Evolutionary conservation across 148 eudicot species (phyloP).

Genomic region (Rhododendron ferrugineum): DNA sequence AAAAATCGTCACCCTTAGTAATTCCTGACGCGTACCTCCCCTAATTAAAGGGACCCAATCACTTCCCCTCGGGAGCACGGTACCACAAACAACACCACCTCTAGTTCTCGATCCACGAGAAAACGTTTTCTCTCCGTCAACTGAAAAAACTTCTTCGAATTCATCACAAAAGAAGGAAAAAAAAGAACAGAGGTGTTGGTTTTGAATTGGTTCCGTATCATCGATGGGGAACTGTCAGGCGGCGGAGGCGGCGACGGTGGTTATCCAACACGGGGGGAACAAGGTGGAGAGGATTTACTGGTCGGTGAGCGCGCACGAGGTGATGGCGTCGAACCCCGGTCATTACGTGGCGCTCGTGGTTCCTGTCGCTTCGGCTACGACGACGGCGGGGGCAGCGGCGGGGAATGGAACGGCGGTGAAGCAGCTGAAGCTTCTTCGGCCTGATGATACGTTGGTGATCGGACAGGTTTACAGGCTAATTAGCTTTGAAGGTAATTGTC

Average conservation of each 20-base stretch:
- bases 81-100: no score
- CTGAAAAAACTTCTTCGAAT: not conserved
- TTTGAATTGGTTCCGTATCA: not conserved
- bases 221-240: conserved; percentile 86
- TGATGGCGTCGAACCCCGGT: conserved; percentile 69
- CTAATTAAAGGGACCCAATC: not conserved
- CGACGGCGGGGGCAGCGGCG: conserved; percentile 8
- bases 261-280: conserved; percentile 53
- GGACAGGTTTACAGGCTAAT: conserved; percentile 74
- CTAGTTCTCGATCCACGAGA: not conserved
- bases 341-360: conserved; percentile 60
- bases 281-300: conserved; percentile 45
- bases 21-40: not conserved
- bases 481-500: conserved; percentile 52
- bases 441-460: conserved; percentile 48
- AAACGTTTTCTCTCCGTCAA: not conserved
- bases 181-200: not conserved
- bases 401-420: conserved; percentile 22
- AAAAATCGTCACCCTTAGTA: not conserved
- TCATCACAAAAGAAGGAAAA: not conserved
- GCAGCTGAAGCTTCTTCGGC: conserved; percentile 66
- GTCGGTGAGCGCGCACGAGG: conserved; percentile 45
- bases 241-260: conserved; percentile 61
- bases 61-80: not conserved
- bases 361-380: not conserved